Conservation (phyloP, 1,284 basidiomycete species). For the Leccinum ponderosum region DNA sequence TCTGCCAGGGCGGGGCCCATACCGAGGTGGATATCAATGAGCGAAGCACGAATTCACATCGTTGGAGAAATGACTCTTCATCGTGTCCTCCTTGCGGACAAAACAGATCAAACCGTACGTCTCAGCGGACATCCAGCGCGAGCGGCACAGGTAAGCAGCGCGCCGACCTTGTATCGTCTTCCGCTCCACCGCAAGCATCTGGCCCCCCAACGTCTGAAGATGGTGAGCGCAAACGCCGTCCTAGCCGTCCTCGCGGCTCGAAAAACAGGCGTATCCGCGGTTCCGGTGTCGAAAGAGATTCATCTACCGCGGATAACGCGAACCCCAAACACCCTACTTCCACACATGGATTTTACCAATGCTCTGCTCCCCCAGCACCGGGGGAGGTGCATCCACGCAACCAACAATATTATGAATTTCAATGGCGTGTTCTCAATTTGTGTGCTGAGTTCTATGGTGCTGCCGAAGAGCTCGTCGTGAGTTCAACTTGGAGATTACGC, state of each 20-base stretch:
- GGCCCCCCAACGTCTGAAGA: conserved; percentile 26
- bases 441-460: conserved; percentile 83
- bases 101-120: conserved; percentile 26
- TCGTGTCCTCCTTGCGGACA: neutral
- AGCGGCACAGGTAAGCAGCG: conserved; percentile 22
- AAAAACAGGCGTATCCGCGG: conserved; percentile 60
- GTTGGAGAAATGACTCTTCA: conserved; percentile 1
- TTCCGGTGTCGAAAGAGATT: conserved; percentile 33
- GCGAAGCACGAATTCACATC: neutral
- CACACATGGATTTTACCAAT: conserved; percentile 31
- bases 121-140: conserved; percentile 18
- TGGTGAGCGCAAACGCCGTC: conserved; percentile 56
- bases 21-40: conserved; percentile 32
- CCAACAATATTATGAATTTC: conserved; percentile 80
- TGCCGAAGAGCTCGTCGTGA: conserved; percentile 77
- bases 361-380: conserved; percentile 29
- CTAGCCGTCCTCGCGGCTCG: conserved; percentile 73
- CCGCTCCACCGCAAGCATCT: conserved; percentile 21
- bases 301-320: conserved; percentile 14
- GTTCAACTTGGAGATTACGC: conserved; percentile 33
- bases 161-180: conserved; percentile 11
- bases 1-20: conserved; percentile 37
- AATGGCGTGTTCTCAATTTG: conserved; percentile 77
- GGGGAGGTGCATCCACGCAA: conserved; percentile 61
- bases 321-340: conserved; percentile 19